phyloP scores from a whole-genome alignment of 306 rosid species.

The Calophaca sinica region DNA sequence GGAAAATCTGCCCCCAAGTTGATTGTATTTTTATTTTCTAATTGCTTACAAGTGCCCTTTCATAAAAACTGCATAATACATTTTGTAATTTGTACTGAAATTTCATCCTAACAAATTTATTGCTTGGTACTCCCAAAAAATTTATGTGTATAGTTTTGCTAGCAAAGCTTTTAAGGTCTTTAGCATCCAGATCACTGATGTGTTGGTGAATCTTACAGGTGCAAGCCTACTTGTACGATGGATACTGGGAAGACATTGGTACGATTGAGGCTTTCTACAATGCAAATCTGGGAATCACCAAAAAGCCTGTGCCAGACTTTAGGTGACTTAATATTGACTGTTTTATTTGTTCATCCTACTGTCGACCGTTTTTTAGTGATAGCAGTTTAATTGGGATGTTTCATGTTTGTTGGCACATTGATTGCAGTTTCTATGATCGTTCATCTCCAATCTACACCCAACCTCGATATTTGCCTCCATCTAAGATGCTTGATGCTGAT shows the following conservation, averaged over 20 bases:
- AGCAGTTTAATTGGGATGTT: slow-evolving; percentile 8
- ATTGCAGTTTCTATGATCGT: slow-evolving; percentile 90
- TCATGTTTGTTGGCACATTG: slow-evolving; percentile 32
- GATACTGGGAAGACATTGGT: slow-evolving; percentile 99
- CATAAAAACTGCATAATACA: neutral
- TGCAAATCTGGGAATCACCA: slow-evolving; percentile 97
- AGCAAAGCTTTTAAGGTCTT: slow-evolving; percentile 18
- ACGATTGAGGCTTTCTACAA: slow-evolving; percentile 98
- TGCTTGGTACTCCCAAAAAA: neutral
- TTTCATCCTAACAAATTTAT: neutral
- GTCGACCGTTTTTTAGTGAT: slow-evolving; percentile 38
- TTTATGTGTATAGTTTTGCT: neutral
- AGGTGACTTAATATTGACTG: slow-evolving; percentile 58
- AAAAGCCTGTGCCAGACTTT: slow-evolving; percentile 96
- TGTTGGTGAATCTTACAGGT: slow-evolving; percentile 58
- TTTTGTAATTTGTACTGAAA: slow-evolving; percentile 6
- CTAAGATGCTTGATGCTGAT: slow-evolving; percentile 99
- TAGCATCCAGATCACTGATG: slow-evolving; percentile 23
- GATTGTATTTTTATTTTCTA: neutral
- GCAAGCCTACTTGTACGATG: slow-evolving; percentile 96
- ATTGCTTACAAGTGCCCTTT: neutral
- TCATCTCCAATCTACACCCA: slow-evolving; percentile 99
- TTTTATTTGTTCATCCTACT: slow-evolving; percentile 30
- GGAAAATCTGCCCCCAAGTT: neutral
- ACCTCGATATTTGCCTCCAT: slow-evolving; percentile 95